Evolutionary conservation across 2,329 filamentous ascomycete genomes (phyloP), one percentile per base, ranked within the genome.

Genomic region (Exophiala phaeomuriformis): DNA sequence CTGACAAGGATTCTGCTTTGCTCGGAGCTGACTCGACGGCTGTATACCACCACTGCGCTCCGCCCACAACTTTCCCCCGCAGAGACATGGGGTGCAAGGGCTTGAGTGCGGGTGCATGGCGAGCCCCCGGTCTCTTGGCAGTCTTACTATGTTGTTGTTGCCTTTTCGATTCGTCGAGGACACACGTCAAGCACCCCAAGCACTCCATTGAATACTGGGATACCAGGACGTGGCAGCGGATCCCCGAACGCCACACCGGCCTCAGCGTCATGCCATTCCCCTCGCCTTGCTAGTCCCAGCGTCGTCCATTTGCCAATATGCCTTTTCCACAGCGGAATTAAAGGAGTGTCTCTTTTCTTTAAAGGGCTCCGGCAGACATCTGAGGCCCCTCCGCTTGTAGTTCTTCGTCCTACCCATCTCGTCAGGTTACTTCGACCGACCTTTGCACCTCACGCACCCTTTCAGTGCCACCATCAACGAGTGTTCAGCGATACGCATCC

Each of bases 141-240:
- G 19, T 19, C 19, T 19, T 19, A 19, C 19, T 19, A 19, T 19
- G 49, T 40, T 41, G 39, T 5, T 41, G 19, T 28, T 41, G 6
- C 28, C 9, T n/a, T 52, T 42, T 41, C 41, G 27, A 55, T 55
- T 55, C 33, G 49, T 41, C 36, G 27, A 36, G 9, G 19, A 45
- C 8, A 47, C 44, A 53, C 44, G 35, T 43, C 49, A 49, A 53
- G 51, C 46, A 45, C 31, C 29, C 19, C 36, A 52, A 52, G 49
- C 49, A 51, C 28, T 49, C 45, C 28, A 30, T 6, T 46, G 37
- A 40, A 51, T 48, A 45, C 43, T 19, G 52, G 48, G 43, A 42
- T 55, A 49, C 49, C 43, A 55, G 28, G 10, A 37, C 48, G 19
- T 19, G 19, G 19, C 19, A 19, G 19, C 19, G 42, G 49, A 49